These are phyloP conservation scores for Juncus inflexus DNA, from an alignment of 176 grass and related monocot genomes.

Conservation along the genomic window DNA sequence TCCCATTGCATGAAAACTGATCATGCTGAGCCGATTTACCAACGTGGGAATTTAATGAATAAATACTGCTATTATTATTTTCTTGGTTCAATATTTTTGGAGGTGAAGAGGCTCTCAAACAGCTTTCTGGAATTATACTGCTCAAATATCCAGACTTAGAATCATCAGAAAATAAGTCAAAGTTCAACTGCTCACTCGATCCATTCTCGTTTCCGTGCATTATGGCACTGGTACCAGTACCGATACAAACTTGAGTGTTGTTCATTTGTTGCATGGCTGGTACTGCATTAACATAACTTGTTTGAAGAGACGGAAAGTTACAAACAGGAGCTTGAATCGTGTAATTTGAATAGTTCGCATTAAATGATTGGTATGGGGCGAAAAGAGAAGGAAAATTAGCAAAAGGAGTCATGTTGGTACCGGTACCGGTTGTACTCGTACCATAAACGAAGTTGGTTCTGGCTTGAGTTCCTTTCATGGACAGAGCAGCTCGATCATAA, in stretches of 20 bases:
- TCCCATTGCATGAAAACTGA: not conserved
- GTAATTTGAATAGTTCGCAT: slow-evolving; percentile 17
- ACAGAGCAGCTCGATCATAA: slow-evolving; percentile 89
- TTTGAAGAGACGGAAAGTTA: not conserved
- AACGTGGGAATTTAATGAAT: not conserved
- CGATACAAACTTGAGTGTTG: slow-evolving; percentile 23
- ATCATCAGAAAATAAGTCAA: slow-evolving; percentile 56
- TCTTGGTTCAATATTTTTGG: slow-evolving; percentile 14
- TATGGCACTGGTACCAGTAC: slow-evolving; percentile 18
- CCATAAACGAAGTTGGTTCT: slow-evolving; percentile 89
- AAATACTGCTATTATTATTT: slow-evolving; percentile 10
- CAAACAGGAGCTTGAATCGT: slow-evolving; percentile 26
- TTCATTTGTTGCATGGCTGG: slow-evolving; percentile 24
- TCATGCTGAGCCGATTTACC: not conserved
- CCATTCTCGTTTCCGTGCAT: slow-evolving; percentile 24
- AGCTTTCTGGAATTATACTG: slow-evolving; percentile 92
- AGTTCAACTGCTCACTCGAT: slow-evolving; percentile 29
- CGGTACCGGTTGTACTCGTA: slow-evolving; percentile 11
- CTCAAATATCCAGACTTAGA: slow-evolving; percentile 89
- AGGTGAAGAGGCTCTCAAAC: slow-evolving; percentile 40
- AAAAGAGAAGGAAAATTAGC: slow-evolving; percentile 59
- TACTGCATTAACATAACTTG: not conserved
- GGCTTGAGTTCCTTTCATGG: slow-evolving; percentile 97
- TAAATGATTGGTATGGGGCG: slow-evolving; percentile 36
- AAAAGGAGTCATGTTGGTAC: slow-evolving; percentile 37